Conservation (phyloP, 2,329 filamentous ascomycete genomes). For the Zymoseptoria pseudotritici region DNA sequence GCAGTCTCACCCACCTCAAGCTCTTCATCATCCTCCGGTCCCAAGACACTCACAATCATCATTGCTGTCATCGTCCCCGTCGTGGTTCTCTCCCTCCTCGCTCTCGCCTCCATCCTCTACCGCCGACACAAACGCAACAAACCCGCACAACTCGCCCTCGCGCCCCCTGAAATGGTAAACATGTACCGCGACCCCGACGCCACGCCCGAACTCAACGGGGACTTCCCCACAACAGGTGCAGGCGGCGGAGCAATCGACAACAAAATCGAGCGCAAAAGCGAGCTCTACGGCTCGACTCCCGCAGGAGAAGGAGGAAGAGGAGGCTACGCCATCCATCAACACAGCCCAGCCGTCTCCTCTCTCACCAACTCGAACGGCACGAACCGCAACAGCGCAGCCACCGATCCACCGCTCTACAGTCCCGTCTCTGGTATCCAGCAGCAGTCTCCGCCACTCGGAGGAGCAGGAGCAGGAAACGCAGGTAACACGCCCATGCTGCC, state of each 20-base stretch:
- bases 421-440: background rate
- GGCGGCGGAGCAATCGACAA: background rate
- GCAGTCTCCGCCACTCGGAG: background rate
- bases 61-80: slow-evolving; percentile 4
- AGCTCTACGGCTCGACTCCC: slow-evolving; percentile 2
- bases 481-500: background rate
- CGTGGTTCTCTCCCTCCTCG: background rate
- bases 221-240: background rate
- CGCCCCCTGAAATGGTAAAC: slow-evolving; percentile 5
- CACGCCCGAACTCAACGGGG: slow-evolving; percentile 8
- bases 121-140: slow-evolving; percentile 2
- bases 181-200: slow-evolving; percentile 10
- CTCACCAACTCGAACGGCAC: background rate
- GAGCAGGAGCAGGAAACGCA: background rate
- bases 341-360: slow-evolving; percentile 1
- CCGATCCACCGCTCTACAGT: background rate
- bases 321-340: background rate
- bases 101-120: slow-evolving; percentile 6
- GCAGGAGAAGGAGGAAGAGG: background rate
- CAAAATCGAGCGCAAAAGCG: slow-evolving; percentile 2
- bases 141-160: slow-evolving; percentile 5
- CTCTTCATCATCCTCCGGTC: background rate
- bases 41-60: slow-evolving; percentile 3
- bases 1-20: background rate
- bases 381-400: background rate